Conservation (phyloP, 139 green algal species). For the Chlorella sp. region DNA sequence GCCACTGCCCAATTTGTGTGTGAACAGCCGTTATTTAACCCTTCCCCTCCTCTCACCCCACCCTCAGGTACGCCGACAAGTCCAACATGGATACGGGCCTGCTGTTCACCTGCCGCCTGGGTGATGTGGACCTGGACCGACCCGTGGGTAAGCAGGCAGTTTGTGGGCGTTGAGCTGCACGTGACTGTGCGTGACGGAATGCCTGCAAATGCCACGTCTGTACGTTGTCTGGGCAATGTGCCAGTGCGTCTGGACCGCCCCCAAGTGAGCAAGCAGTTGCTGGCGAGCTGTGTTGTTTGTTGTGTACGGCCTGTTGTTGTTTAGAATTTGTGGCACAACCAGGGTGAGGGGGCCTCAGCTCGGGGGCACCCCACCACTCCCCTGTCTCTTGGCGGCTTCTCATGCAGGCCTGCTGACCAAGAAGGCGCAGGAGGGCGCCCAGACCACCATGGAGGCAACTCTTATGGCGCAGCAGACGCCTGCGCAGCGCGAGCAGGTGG, state of each 20-base stretch:
- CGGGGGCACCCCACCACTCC: too few species aligned
- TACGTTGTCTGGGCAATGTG: too few species aligned
- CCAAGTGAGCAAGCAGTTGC: too few species aligned
- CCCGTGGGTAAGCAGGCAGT: conserved; percentile 64
- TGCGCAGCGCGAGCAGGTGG: conserved; percentile 76
- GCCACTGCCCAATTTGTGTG: neutral
- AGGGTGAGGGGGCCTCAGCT: too few species aligned
- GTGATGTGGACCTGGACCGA: conserved; percentile 78
- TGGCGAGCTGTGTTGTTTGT: too few species aligned
- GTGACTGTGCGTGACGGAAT: too few species aligned
- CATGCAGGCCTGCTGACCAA: conserved; percentile 71
- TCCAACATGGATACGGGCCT: conserved; percentile 74
- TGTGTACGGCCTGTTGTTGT: too few species aligned
- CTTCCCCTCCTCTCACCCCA: neutral
- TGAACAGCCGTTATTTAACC: too few species aligned
- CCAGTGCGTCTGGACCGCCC: too few species aligned
- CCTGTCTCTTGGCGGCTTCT: neutral
- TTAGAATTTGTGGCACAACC: too few species aligned
- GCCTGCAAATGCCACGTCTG: too few species aligned
- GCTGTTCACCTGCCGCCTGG: conserved; percentile 83
- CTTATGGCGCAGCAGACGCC: conserved; percentile 73
- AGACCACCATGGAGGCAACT: conserved; percentile 77
- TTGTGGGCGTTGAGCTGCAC: too few species aligned
- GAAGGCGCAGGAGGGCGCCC: conserved; percentile 53
- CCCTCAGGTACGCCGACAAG: conserved; percentile 59